Conservation (phyloP, 83 land plant species). For the Larix sibirica region DNA sequence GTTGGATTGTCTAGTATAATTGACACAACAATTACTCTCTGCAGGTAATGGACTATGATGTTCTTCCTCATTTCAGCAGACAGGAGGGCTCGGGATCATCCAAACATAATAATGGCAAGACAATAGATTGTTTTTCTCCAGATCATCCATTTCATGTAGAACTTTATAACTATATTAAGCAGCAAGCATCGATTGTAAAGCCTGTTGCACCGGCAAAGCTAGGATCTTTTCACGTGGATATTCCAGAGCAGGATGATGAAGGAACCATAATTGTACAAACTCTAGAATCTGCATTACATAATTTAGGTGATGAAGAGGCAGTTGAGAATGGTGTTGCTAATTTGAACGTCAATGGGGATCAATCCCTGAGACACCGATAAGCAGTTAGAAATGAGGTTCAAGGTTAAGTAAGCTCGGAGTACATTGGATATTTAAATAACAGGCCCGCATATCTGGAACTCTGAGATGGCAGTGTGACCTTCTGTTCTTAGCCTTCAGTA, state of each 20-base stretch:
- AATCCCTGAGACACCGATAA: neutral
- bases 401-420: too few species aligned
- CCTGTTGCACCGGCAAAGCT: constrained; percentile 34
- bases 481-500: too few species aligned
- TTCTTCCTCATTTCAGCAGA: constrained; percentile 74
- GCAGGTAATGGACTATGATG: constrained; percentile 73
- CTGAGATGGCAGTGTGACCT: too few species aligned
- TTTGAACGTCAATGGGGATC: constrained; percentile 8
- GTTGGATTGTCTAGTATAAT: neutral
- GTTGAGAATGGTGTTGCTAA: constrained; percentile 20
- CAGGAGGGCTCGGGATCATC: constrained; percentile 74
- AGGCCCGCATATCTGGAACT: too few species aligned
- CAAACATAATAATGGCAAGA: constrained; percentile 19
- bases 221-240: constrained; percentile 62
- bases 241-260: constrained; percentile 60
- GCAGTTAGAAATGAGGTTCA: neutral
- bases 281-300: constrained; percentile 53
- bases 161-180: constrained; percentile 57
- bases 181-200: constrained; percentile 28
- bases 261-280: constrained; percentile 46
- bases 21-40: constrained; percentile 2
- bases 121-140: constrained; percentile 49
- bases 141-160: constrained; percentile 63
- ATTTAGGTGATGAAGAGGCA: constrained; percentile 24
- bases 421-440: too few species aligned